Evolutionary conservation across 2,329 filamentous ascomycete genomes (phyloP).

Genomic region (Botrytis sinoallii): DNA sequence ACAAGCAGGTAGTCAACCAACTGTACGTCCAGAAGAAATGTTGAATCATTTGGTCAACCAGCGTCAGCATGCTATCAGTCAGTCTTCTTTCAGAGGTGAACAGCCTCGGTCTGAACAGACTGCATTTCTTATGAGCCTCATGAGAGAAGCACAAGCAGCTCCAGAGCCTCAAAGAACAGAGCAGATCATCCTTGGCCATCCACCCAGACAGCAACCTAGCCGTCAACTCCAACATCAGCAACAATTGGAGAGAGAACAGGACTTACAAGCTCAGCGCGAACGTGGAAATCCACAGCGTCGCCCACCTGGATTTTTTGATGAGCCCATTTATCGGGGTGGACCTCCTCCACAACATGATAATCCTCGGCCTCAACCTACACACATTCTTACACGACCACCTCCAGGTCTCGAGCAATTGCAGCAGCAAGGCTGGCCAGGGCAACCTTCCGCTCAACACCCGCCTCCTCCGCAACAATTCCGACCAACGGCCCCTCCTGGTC

Average conservation of each 20-base stretch:
- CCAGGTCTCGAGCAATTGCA: conserved; percentile 57
- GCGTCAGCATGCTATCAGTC: conserved; percentile 54
- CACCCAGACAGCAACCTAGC: conserved; percentile 33
- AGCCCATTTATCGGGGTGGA: conserved; percentile 30
- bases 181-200: conserved; percentile 50
- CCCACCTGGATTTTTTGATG: conserved; percentile 37
- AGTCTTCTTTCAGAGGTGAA: conserved; percentile 48
- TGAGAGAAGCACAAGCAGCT: conserved; percentile 56
- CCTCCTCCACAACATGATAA: conserved; percentile 33
- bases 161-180: conserved; percentile 52
- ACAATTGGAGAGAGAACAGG: conserved; percentile 43
- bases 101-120: conserved; percentile 56
- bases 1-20: conserved; percentile 38
- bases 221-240: conserved; percentile 45
- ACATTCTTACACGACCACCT: conserved; percentile 62
- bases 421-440: conserved; percentile 36
- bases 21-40: conserved; percentile 55
- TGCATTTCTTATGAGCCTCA: conserved; percentile 83
- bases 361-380: conserved; percentile 53
- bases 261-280: conserved; percentile 34
- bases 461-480: conserved; percentile 43
- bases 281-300: conserved; percentile 38
- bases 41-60: conserved; percentile 59
- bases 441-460: conserved; percentile 28
- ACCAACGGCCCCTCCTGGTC: conserved; percentile 56